Base-by-base conservation (phyloP, 1,139 yeast species). In the Kazachstania sp. region DNA sequence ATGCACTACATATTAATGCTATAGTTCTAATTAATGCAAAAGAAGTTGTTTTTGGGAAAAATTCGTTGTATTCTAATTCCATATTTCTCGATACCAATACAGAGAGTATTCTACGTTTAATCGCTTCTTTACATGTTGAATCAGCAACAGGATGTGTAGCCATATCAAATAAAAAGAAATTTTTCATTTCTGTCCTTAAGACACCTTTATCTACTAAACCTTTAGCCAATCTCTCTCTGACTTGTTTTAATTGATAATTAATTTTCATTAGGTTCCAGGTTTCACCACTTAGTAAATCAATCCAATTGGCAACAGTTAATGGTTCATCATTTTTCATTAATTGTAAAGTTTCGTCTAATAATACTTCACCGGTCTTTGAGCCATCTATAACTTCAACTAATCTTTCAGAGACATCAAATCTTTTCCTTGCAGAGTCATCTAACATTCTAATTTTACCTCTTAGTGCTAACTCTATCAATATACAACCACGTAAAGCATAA, bases 121-220 rank as follows among this genome's bases (percentile, higher is more conserved):
- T 73, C 49, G 87, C 81, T 55, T 84, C 85, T 66, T 88, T 94
- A 59, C 95, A 86, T 41, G 85, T 76, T 48, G 83, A 71, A 68
- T 92, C 98, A 37, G 94, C 85, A 13, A 92, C 80, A 3, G 99
- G 99, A 66, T 94, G 98, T 7, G 98, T 94, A 23, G 98, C 96
- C 97, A 92, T 92, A 68, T 92, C 98, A 59, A 92, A 92, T 49
- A 92, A 72, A 62, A 94, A 81, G 66, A 92, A 92, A 70, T 87
- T 94, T 64, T 90, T 88, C 64, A 95, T 80, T 66, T 92, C 98
- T 2, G 98, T 94, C 68, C 96, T 81, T 61, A 94, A 75, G 45
- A 92, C 83, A n/a, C 98, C 98, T 70, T 92, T 92, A 66, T 92
- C 99, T 31, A 94, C 99, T 49, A 92, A 74, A 1, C 98, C 99